A percentile compares a stretch with the other conserved stretches of the same genome.
These are phyloP conservation scores for Hypoxylon sp. DNA, from an alignment of 2,329 filamentous ascomycete genomes.

Conservation along the genomic window DNA sequence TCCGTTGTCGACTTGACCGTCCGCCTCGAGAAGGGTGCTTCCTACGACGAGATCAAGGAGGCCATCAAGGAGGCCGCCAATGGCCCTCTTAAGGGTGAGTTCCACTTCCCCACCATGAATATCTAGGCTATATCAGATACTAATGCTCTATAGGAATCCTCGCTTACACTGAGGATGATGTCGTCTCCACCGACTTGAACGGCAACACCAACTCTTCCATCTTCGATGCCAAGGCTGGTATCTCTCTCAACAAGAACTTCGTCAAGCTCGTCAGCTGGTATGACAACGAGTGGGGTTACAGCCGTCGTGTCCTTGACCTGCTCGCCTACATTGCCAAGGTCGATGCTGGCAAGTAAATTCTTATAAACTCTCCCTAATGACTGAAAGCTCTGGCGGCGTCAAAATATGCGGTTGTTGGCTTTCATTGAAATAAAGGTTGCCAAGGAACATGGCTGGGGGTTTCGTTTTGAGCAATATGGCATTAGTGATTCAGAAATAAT, in stretches of 20 bases:
- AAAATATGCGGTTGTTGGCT: constrained; percentile 32
- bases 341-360: constrained; percentile 67
- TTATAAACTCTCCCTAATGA: constrained; percentile 47
- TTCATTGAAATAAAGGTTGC: constrained; percentile 30
- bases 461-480: constrained; percentile 28
- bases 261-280: constrained; percentile 99
- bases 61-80: constrained; percentile 89
- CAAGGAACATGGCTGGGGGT: constrained; percentile 30
- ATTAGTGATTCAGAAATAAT: constrained; percentile 31
- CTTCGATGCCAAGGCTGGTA: constrained; percentile 99
- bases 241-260: constrained; percentile 98
- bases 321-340: constrained; percentile 83
- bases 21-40: constrained; percentile 91
- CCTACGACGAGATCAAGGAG: constrained; percentile 92
- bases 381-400: constrained; percentile 30
- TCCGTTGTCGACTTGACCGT: constrained; percentile 97
- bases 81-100: constrained; percentile 85
- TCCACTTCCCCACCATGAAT: constrained; percentile 19
- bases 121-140: constrained; percentile 7
- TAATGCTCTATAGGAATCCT: constrained; percentile 75
- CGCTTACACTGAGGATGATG: constrained; percentile 94
- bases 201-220: constrained; percentile 95
- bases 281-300: constrained; percentile 99
- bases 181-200: constrained; percentile 94
- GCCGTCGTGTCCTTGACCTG: constrained; percentile 91